These are phyloP conservation scores for Cicer yamashitae DNA, from an alignment of 306 rosid genomes.

Conservation along the genomic window DNA sequence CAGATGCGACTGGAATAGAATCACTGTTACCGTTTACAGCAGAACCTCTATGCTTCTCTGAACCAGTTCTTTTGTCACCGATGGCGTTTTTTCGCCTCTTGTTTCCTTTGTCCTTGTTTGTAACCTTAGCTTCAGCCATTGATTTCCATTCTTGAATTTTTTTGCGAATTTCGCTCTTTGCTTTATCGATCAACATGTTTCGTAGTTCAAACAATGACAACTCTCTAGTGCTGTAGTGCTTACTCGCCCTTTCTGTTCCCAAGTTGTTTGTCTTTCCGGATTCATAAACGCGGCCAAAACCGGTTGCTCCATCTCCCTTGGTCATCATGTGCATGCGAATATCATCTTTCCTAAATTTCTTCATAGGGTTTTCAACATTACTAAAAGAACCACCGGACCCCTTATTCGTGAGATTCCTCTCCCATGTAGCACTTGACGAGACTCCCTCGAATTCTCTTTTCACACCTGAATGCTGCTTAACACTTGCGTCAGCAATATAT, in stretches of 20 bases:
- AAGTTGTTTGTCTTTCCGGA: conserved; percentile 52
- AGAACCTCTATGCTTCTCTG: conserved; percentile 42
- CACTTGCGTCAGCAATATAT: conserved; percentile 67
- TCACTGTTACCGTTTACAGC: conserved; percentile 43
- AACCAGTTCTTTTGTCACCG: conserved; percentile 45
- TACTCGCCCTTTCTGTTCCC: conserved; percentile 59
- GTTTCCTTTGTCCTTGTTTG: conserved; percentile 53
- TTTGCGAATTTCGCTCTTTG: conserved; percentile 63
- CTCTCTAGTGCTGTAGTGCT: conserved; percentile 63
- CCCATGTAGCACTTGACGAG: conserved; percentile 65
- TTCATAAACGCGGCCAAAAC: conserved; percentile 54
- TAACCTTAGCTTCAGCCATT: conserved; percentile 49
- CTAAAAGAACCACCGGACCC: conserved; percentile 48
- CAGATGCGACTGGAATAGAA: conserved; percentile 48
- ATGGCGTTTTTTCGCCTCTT: conserved; percentile 60
- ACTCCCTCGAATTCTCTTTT: conserved; percentile 66
- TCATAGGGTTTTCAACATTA: conserved; percentile 54
- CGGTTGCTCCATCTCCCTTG: conserved; percentile 65
- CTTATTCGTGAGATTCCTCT: conserved; percentile 58
- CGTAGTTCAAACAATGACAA: conserved; percentile 63
- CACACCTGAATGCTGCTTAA: conserved; percentile 83
- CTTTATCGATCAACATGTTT: conserved; percentile 68
- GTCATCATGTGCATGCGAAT: conserved; percentile 51
- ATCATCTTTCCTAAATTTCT: conserved; percentile 67
- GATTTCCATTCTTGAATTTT: conserved; percentile 68